Evolutionary conservation across 2,329 filamentous ascomycete species (phyloP), one percentile per base, ranked within the genome.

Genomic region (Colletotrichum sublineola): DNA sequence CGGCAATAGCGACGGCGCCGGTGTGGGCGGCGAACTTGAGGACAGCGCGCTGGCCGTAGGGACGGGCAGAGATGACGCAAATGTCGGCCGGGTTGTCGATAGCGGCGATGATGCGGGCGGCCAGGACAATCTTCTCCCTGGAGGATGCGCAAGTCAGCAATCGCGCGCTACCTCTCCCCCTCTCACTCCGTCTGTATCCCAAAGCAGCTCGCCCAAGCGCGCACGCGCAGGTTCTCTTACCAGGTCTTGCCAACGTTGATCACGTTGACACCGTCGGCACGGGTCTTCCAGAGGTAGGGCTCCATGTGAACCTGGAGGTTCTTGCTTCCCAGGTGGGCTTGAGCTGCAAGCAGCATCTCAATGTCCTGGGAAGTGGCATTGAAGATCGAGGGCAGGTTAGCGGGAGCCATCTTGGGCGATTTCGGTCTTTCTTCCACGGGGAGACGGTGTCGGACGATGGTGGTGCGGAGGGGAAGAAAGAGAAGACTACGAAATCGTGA

Each of bases 191-290:
- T 12, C 33, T 20, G 15, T 7, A 38, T 40, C 9, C 52, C 42
- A 8, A 38, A 48, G 7, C 15, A 1, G 57, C 44, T 48, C 55
- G 61, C 31, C 29, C 42, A 18, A 42, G 6, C n/a, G 14, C 44
- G 69, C 71, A n/a, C n/a, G 12, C 48, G 71, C 71, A 20, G 31
- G n/a, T 4, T n/a, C 75, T 85, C 92, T 78, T 92, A 97, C 95
- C 95, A 99, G 87, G 96, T 99, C 94, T 99, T 99, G 90, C 96
- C 95, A 87, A 99, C 94, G 92, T 99, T 99, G 87, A 99, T 90
- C 79, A 99, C 91, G 86, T 99, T 99, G 89, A 99, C 93, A 88
- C 96, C 96, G 82, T 99, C 97, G 78, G 94, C 93, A 84, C 96
- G 94, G 85, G 95, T 97, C 93, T 99, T 99, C 96, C 96, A 99